phyloP scores from a whole-genome alignment of 1,284 basidiomycete species.

The Cryptococcus depauperatus region DNA sequence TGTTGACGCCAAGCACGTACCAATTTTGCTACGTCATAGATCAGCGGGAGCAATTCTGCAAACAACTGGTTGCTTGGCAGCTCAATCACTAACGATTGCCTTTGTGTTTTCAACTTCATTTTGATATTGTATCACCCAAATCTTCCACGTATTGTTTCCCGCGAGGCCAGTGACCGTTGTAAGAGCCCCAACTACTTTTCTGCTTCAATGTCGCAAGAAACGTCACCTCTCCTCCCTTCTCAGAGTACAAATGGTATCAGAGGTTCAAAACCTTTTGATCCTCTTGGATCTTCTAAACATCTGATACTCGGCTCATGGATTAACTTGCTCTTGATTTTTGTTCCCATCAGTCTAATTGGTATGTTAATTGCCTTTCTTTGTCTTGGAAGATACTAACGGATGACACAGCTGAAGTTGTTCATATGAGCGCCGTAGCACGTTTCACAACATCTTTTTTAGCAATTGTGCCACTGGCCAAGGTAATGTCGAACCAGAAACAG shows the following conservation, averaged over 20 bases:
- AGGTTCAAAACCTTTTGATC: conserved; percentile 19
- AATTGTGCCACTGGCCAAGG: conserved; percentile 79
- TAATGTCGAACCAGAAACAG: conserved; percentile 26
- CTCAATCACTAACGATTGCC: too few species aligned
- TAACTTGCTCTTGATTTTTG: conserved; percentile 68
- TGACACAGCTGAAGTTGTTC: conserved; percentile 32
- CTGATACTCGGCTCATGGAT: conserved; percentile 62
- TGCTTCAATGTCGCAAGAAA: conserved; percentile 35
- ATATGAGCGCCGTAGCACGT: conserved; percentile 72
- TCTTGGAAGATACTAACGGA: too few species aligned
- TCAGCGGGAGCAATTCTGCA: too few species aligned
- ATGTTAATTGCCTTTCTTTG: conserved; percentile 46
- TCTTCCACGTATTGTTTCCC: too few species aligned
- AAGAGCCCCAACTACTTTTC: conserved; percentile 3
- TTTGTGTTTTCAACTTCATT: too few species aligned
- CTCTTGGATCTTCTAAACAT: conserved; percentile 54
- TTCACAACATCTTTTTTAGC: conserved; percentile 77
- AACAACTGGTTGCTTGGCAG: too few species aligned
- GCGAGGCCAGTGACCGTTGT: conserved; percentile 17
- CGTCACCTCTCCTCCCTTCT: conserved; percentile 6
- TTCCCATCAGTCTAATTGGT: conserved; percentile 61
- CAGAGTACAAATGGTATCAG: background rate
- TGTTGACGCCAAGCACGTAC: too few species aligned
- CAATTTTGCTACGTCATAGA: too few species aligned
- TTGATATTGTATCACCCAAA: too few species aligned